Conservation (phyloP, 331 rosid species). For the Quercus tomentella region DNA sequence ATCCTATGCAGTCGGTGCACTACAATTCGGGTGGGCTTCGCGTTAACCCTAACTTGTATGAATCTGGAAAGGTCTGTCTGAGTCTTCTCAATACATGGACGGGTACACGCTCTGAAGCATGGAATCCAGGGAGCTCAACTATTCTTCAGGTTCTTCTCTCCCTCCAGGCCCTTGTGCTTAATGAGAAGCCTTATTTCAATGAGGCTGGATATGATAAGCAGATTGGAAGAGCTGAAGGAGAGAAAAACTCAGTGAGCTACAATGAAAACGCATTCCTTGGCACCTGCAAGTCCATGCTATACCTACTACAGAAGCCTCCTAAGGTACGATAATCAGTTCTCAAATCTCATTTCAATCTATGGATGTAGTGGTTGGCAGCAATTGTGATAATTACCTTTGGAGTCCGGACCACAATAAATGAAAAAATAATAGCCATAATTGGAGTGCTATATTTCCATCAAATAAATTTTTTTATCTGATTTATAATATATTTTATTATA, state of each 20-base stretch:
- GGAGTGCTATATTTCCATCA: not conserved
- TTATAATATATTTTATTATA: not conserved
- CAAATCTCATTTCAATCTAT: not conserved
- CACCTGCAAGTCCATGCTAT: conserved; percentile 83
- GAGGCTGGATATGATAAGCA: conserved; percentile 97
- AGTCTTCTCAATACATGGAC: conserved; percentile 93
- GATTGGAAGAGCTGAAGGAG: conserved; percentile 89
- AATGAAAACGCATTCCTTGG: conserved; percentile 94
- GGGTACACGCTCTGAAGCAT: conserved; percentile 72
- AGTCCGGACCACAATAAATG: not conserved
- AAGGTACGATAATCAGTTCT: conserved; percentile 45
- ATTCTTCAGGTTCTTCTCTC: conserved; percentile 96
- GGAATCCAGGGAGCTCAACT: conserved; percentile 80
- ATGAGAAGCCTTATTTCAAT: conserved; percentile 95
- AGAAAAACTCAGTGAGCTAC: conserved; percentile 87
- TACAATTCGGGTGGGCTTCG: conserved; percentile 86
- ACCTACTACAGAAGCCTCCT: conserved; percentile 66
- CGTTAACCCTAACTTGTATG: conserved; percentile 88
- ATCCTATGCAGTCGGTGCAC: conserved; percentile 75
- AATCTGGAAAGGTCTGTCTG: conserved; percentile 94
- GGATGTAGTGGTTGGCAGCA: not conserved
- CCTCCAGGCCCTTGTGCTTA: conserved; percentile 95
- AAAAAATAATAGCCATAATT: not conserved
- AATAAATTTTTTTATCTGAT: not conserved
- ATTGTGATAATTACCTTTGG: not conserved